A percentile compares a stretch with the other conserved stretches of the same genome.
These are phyloP conservation scores for Colletotrichum sp. DNA, from an alignment of 2,329 filamentous ascomycete genomes.

Conservation along the genomic window DNA sequence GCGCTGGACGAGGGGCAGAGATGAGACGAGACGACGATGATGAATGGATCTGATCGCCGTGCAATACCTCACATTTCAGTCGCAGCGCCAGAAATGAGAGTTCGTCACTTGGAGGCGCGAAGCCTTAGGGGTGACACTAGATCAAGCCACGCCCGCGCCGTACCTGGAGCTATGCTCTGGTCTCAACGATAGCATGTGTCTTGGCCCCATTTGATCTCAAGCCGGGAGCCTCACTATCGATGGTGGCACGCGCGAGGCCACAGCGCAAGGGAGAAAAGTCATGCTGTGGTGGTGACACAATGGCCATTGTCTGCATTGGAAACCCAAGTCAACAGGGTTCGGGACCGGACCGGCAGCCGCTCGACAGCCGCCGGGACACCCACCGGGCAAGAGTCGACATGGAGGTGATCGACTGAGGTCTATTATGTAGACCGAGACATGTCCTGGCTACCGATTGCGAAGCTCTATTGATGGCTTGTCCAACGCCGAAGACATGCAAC, in stretches of 20 bases:
- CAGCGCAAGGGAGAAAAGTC: background rate
- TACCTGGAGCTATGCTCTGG: background rate
- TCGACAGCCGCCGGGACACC: background rate
- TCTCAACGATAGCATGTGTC: background rate
- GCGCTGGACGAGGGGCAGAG: background rate
- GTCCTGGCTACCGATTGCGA: background rate
- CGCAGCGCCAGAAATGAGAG: background rate
- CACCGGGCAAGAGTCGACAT: background rate
- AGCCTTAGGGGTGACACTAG: background rate
- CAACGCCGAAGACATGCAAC: background rate
- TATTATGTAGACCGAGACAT: background rate
- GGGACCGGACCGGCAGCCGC: background rate
- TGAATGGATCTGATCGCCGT: background rate
- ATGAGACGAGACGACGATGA: background rate
- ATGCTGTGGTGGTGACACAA: background rate
- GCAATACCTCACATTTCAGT: background rate
- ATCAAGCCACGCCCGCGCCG: background rate
- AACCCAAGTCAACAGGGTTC: background rate
- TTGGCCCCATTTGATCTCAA: background rate
- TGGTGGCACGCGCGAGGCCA: background rate
- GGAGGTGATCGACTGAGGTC: background rate
- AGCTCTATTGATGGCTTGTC: background rate
- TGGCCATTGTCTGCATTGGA: background rate
- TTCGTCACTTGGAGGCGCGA: constrained; percentile 2
- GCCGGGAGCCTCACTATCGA: background rate